These are phyloP conservation scores for Setaria italica DNA, from an alignment of 202 grass and related monocot genomes.

Conservation along the genomic window DNA sequence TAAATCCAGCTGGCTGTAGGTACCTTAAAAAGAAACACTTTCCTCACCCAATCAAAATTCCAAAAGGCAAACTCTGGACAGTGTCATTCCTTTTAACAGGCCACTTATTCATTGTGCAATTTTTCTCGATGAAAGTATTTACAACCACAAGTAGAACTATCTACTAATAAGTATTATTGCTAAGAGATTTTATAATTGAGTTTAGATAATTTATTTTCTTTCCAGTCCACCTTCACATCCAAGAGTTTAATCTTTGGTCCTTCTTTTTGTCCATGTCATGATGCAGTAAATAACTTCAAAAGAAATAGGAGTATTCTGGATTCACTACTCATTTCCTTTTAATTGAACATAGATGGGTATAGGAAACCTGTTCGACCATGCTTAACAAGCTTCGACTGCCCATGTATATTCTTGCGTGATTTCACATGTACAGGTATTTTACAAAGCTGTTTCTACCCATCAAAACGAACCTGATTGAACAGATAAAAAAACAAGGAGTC, in stretches of 20 bases:
- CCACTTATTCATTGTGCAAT: not conserved
- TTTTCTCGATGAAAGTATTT: constrained; percentile 18
- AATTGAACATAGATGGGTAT: not conserved
- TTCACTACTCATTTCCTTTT: not conserved
- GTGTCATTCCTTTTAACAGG: not conserved
- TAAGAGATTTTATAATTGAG: not conserved
- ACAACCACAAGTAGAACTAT: not conserved
- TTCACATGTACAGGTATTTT: constrained; percentile 19
- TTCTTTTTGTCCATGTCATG: not conserved
- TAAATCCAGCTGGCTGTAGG: constrained; percentile 20
- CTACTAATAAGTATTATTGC: not conserved
- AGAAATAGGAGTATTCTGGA: constrained; percentile 16
- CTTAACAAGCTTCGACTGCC: not conserved
- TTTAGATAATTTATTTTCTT: constrained; percentile 29
- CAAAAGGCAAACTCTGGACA: constrained; percentile 8
- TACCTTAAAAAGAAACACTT: constrained; percentile 15
- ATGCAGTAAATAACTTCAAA: not conserved
- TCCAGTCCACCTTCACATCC: constrained; percentile 29
- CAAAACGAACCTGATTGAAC: constrained; percentile 20
- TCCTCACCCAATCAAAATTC: not conserved
- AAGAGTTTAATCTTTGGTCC: constrained; percentile 5
- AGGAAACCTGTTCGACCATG: not conserved
- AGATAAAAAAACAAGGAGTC: constrained; percentile 3
- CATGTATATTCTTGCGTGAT: not conserved
- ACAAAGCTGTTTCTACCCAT: constrained; percentile 4